A percentile compares a stretch with the other conserved stretches of the same genome.
Conservation (phyloP, 805 yeast genomes). For the Ogataea methanolica region DNA sequence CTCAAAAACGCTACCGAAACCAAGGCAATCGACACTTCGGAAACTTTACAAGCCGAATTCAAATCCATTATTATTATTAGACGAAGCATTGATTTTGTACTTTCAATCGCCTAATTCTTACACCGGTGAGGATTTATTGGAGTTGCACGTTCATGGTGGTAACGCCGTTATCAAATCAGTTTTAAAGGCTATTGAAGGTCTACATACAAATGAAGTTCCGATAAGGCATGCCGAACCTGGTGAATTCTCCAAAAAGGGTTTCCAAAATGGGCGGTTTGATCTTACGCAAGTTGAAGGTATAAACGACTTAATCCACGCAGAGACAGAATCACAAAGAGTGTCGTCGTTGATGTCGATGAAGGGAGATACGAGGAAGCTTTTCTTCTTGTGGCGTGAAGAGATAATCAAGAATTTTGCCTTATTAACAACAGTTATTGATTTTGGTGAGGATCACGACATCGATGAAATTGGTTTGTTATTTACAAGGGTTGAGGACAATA, state of each 20-base stretch:
- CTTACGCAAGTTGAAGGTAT: constrained; percentile 90
- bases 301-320: constrained; percentile 84
- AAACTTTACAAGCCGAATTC: constrained; percentile 44
- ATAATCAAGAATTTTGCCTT: constrained; percentile 67
- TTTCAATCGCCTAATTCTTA: constrained; percentile 74
- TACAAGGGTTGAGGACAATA: constrained; percentile 40
- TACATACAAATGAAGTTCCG: constrained; percentile 43
- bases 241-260: constrained; percentile 85
- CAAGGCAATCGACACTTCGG: constrained; percentile 54
- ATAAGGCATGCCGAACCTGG: constrained; percentile 89
- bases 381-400: constrained; percentile 60
- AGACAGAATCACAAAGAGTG: constrained; percentile 81
- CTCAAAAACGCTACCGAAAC: constrained; percentile 34
- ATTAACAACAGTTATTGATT: constrained; percentile 85
- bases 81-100: constrained; percentile 68
- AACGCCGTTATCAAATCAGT: constrained; percentile 75
- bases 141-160: constrained; percentile 93
- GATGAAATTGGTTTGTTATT: constrained; percentile 58
- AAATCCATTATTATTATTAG: constrained; percentile 42
- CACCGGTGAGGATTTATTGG: constrained; percentile 90
- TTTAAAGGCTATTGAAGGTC: constrained; percentile 49
- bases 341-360: constrained; percentile 70
- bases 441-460: constrained; percentile 88
- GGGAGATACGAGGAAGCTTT: constrained; percentile 57
- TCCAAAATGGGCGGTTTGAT: constrained; percentile 77